Evolutionary conservation across 2,329 filamentous ascomycete species (phyloP).

Genomic region (Penicillium vulpinum): DNA sequence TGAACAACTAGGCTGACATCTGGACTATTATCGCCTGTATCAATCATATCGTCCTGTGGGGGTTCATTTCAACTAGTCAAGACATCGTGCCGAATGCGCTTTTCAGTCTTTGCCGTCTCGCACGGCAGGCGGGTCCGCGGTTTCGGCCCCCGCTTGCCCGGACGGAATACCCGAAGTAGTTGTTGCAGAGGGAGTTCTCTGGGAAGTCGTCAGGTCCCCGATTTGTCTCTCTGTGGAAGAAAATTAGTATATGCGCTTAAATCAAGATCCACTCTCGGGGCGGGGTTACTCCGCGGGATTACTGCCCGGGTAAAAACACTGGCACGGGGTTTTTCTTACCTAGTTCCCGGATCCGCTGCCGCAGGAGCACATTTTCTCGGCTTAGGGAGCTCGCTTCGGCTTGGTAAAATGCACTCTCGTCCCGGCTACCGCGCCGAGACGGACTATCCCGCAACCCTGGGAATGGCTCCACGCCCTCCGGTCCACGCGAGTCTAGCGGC

Average conservation of each 20-base stretch:
- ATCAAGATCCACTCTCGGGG: background rate
- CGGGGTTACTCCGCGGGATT: conserved; percentile 1
- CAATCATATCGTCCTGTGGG: background rate
- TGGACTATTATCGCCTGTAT: conserved; percentile 1
- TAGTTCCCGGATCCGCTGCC: conserved; percentile 49
- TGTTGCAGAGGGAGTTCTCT: conserved; percentile 3
- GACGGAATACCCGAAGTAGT: conserved; percentile 7
- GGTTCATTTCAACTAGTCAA: background rate
- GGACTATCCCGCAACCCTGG: conserved; percentile 29
- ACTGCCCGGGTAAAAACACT: background rate
- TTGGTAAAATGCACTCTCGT: conserved; percentile 50
- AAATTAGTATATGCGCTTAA: conserved; percentile 1
- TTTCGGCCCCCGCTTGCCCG: conserved; percentile 22
- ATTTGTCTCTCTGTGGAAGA: conserved; percentile 24
- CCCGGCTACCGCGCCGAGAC: conserved; percentile 43
- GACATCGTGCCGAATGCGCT: background rate
- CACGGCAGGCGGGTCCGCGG: conserved; percentile 17
- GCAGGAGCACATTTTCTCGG: conserved; percentile 52
- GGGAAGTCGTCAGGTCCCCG: conserved; percentile 15
- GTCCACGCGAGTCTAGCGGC: conserved; percentile 31
- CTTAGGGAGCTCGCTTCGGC: conserved; percentile 49
- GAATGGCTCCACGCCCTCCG: conserved; percentile 29
- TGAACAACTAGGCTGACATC: background rate
- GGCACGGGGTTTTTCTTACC: conserved; percentile 30
- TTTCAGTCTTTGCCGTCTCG: conserved; percentile 22